A percentile compares a stretch with the other conserved stretches of the same genome.
These are phyloP conservation scores for Echria macrotheca DNA, from an alignment of 495 filamentous ascomycete species.

Conservation along the genomic window DNA sequence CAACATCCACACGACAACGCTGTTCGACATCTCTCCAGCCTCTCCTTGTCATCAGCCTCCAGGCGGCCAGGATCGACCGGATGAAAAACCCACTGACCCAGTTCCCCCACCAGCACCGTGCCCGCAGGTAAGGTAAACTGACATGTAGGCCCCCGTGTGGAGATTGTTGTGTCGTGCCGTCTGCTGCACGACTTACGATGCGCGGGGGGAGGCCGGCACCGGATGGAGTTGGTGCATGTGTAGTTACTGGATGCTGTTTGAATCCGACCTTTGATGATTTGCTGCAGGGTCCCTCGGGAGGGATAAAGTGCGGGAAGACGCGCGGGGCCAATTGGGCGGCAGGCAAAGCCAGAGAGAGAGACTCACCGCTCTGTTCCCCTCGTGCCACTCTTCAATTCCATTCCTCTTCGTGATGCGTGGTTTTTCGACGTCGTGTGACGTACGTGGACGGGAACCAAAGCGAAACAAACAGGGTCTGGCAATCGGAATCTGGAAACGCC, in stretches of 20 bases:
- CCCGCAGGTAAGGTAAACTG: too few relatives aligned
- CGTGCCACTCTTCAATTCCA: too few relatives aligned
- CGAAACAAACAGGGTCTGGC: too few relatives aligned
- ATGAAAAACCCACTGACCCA: background rate
- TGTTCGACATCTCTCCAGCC: background rate
- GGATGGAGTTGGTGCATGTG: background rate
- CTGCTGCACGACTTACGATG: background rate
- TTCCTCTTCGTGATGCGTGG: background rate
- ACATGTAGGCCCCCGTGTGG: conserved; percentile 7
- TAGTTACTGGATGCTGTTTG: background rate
- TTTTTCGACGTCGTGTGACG: conserved; percentile 4
- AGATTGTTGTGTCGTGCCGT: conserved; percentile 1
- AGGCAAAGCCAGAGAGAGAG: too few relatives aligned
- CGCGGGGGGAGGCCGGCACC: conserved; percentile 1
- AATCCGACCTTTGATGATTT: background rate
- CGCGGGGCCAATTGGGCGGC: too few relatives aligned
- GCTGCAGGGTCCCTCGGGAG: background rate
- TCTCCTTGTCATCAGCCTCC: background rate
- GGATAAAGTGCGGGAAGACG: too few relatives aligned
- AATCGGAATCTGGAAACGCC: background rate
- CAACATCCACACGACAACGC: background rate
- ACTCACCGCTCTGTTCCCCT: too few relatives aligned
- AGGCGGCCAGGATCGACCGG: conserved; percentile 9
- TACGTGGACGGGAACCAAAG: too few relatives aligned
- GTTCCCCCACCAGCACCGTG: conserved; percentile 4